Percentiles rank a stretch among this genome's conserved stretches.
Conservation (phyloP, 2,329 filamentous ascomycete genomes). For the Beauveria scarabaeidicola region DNA sequence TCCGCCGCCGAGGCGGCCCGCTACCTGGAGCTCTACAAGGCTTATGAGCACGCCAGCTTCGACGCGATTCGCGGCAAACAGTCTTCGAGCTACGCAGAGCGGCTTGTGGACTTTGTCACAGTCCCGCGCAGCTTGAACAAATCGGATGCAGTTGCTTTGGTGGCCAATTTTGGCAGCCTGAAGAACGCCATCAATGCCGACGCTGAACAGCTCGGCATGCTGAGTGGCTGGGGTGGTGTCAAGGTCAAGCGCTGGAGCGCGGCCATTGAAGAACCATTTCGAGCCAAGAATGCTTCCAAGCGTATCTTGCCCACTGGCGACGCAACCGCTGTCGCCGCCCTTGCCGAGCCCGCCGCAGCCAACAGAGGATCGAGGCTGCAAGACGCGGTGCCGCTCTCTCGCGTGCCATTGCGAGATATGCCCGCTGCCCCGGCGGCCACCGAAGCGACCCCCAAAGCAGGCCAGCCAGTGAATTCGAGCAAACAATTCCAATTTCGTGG, state of each 20-base stretch:
- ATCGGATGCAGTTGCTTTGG: constrained; percentile 81
- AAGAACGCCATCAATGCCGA: constrained; percentile 80
- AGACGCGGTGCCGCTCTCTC: constrained; percentile 31
- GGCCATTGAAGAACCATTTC: constrained; percentile 77
- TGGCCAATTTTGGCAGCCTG: constrained; percentile 86
- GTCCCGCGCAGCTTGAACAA: constrained; percentile 87
- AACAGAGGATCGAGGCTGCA: constrained; percentile 24
- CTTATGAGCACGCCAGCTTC: constrained; percentile 75
- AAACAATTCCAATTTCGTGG: constrained; percentile 31
- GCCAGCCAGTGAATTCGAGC: constrained; percentile 9
- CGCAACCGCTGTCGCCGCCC: neutral
- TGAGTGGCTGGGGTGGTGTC: constrained; percentile 92
- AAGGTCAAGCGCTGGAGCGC: constrained; percentile 83
- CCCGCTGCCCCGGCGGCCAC: constrained; percentile 11
- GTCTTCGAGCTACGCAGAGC: constrained; percentile 74
- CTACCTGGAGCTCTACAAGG: constrained; percentile 92
- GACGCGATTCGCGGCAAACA: constrained; percentile 80
- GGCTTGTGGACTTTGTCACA: constrained; percentile 86
- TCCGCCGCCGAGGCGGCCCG: constrained; percentile 85
- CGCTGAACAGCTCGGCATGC: constrained; percentile 71
- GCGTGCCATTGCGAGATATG: constrained; percentile 34
- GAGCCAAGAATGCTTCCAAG: constrained; percentile 62
- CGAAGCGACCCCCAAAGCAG: neutral
- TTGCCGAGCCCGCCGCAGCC: constrained; percentile 3
- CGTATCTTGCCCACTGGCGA: constrained; percentile 20